Conservation (phyloP, 129 eudicot genomes). For the Helichrysum umbraculigerum region DNA sequence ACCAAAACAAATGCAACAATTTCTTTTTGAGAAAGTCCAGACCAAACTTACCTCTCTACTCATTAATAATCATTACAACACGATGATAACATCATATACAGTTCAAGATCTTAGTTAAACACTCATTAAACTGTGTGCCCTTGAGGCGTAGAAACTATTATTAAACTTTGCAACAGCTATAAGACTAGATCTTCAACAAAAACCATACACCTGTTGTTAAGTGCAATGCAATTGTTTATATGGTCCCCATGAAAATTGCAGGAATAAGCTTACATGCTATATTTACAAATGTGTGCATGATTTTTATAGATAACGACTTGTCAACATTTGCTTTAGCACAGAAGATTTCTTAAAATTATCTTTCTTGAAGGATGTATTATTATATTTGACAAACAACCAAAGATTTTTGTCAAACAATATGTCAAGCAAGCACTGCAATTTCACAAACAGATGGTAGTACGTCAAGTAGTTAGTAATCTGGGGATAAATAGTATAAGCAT, state of each 20-base stretch:
- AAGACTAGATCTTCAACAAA: not conserved
- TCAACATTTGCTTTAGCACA: not conserved
- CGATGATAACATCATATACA: not conserved
- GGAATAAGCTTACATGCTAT: no score
- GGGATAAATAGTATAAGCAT: not conserved
- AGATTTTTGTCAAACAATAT: not conserved
- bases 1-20: not conserved
- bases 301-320: no score
- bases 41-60: not conserved
- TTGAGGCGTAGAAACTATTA: not conserved
- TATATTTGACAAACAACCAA: not conserved
- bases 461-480: not conserved
- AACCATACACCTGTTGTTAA: not conserved
- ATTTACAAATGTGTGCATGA: no score
- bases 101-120: not conserved
- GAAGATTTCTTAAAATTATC: not conserved
- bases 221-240: no score
- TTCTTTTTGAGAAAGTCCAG: not conserved
- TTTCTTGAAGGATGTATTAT: not conserved
- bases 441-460: not conserved
- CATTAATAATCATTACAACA: not conserved
- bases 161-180: not conserved
- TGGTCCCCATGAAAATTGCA: not conserved
- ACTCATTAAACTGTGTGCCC: slow-evolving; percentile 1
- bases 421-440: not conserved